Evolutionary conservation across 2,329 filamentous ascomycete species (phyloP).

Genomic region (Teratosphaeria viscida): DNA sequence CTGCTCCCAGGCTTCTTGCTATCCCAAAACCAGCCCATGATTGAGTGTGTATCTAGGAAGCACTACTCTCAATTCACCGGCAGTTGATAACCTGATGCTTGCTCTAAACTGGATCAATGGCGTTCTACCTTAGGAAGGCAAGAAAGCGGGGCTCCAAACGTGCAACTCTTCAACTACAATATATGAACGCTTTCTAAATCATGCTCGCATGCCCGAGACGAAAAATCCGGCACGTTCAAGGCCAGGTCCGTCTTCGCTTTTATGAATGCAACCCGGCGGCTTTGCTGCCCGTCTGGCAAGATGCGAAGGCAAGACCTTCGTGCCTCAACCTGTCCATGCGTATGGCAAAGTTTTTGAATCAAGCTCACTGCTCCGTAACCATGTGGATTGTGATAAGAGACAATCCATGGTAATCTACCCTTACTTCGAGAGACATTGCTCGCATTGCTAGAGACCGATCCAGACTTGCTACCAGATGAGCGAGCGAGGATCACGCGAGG

Average conservation of each 20-base stretch:
- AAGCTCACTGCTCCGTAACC: constrained; percentile 21
- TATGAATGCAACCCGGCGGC: neutral
- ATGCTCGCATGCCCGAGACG: constrained; percentile 15
- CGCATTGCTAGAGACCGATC: constrained; percentile 24
- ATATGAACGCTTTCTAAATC: too few species aligned
- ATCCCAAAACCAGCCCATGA: constrained; percentile 57
- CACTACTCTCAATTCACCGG: too few species aligned
- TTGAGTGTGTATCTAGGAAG: constrained; percentile 16
- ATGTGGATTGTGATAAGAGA: constrained; percentile 26
- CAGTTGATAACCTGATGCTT: too few species aligned
- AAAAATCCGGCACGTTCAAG: constrained; percentile 23
- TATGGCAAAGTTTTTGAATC: neutral
- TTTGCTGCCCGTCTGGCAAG: too few species aligned
- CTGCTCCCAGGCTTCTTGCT: constrained; percentile 31
- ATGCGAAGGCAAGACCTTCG: too few species aligned
- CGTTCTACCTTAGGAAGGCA: too few species aligned
- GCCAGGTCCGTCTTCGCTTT: constrained; percentile 24
- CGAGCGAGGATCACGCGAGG: constrained; percentile 26
- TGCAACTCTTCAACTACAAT: too few species aligned
- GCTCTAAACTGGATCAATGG: too few species aligned
- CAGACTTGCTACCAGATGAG: constrained; percentile 20
- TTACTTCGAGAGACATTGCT: constrained; percentile 28
- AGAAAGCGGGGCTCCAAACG: too few species aligned
- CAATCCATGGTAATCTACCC: constrained; percentile 23
- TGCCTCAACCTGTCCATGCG: too few species aligned